A percentile compares a stretch with the other conserved stretches of the same genome.
phyloP scores from a whole-genome alignment of 768 basidiomycete species.

The Polyporus arcularius region DNA sequence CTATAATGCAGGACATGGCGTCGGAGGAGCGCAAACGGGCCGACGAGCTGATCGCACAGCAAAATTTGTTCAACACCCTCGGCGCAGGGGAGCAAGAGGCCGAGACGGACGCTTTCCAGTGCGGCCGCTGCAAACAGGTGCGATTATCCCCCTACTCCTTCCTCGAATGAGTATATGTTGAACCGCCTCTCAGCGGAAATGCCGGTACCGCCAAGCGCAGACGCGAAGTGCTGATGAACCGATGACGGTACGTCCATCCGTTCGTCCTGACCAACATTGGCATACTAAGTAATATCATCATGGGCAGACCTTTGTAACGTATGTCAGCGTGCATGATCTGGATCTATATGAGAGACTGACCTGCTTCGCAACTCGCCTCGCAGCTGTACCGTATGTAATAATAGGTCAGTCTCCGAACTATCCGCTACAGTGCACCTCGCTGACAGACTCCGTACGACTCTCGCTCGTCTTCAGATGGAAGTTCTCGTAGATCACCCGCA shows the following conservation, averaged over 20 bases:
- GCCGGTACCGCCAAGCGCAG: constrained; percentile 93
- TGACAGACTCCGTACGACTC: background rate
- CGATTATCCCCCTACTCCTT: background rate
- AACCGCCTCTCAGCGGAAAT: constrained; percentile 60
- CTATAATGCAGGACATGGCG: constrained; percentile 80
- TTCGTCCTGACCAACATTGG: too few relatives aligned
- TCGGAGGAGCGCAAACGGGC: constrained; percentile 87
- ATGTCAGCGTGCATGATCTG: constrained; percentile 27
- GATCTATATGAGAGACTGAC: background rate
- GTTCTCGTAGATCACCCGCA: constrained; percentile 47
- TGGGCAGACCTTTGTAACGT: constrained; percentile 85
- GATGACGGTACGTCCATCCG: constrained; percentile 75
- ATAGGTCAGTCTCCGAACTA: constrained; percentile 39
- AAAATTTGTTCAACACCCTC: constrained; percentile 89
- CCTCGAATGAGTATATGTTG: background rate
- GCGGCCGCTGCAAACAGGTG: constrained; percentile 87
- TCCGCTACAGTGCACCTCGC: background rate
- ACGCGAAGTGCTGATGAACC: constrained; percentile 98
- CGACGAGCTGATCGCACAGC: constrained; percentile 77
- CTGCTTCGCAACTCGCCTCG: background rate
- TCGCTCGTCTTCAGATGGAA: constrained; percentile 49
- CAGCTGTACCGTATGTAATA: constrained; percentile 69
- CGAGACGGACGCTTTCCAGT: constrained; percentile 98
- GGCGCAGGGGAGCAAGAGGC: constrained; percentile 89
- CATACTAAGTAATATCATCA: background rate